Evolutionary conservation across 495 filamentous ascomycete species (phyloP).

Genomic region (Patellaria atrata): DNA sequence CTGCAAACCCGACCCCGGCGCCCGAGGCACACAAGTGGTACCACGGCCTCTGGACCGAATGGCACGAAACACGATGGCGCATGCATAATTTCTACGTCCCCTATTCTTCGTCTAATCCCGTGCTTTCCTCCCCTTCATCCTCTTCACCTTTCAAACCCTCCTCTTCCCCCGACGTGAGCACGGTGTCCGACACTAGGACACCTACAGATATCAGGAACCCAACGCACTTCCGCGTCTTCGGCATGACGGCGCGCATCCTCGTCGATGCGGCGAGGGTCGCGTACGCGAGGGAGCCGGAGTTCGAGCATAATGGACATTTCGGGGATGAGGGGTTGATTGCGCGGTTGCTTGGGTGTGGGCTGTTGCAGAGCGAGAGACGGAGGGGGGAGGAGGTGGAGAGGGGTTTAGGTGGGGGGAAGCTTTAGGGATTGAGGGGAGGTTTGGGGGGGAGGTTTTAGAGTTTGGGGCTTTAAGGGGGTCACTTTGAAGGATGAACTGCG

Average conservation of each 20-base stretch:
- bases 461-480: no score
- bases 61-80: constrained; percentile 47
- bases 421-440: no score
- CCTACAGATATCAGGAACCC: no score
- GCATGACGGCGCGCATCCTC: constrained; percentile 80
- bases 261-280: constrained; percentile 77
- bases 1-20: constrained; percentile 3
- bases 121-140: not conserved
- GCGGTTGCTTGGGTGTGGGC: constrained; percentile 43
- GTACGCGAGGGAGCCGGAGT: constrained; percentile 67
- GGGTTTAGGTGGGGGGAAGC: no score
- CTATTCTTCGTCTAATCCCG: constrained; percentile 24
- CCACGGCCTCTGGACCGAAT: constrained; percentile 47
- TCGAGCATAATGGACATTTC: constrained; percentile 64
- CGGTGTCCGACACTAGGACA: constrained; percentile 4
- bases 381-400: constrained; percentile 39
- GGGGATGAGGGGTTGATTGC: constrained; percentile 70
- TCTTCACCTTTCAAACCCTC: not conserved
- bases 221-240: constrained; percentile 64
- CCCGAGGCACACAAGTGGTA: constrained; percentile 38
- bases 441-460: no score
- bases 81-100: constrained; percentile 89
- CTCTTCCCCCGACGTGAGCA: not conserved
- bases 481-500: no score
- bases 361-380: constrained; percentile 41